Percentiles rank a stretch among this genome's conserved stretches.
These are phyloP conservation scores for Epicoccum sorghinum DNA, from an alignment of 2,329 filamentous ascomycete species.

Conservation along the genomic window DNA sequence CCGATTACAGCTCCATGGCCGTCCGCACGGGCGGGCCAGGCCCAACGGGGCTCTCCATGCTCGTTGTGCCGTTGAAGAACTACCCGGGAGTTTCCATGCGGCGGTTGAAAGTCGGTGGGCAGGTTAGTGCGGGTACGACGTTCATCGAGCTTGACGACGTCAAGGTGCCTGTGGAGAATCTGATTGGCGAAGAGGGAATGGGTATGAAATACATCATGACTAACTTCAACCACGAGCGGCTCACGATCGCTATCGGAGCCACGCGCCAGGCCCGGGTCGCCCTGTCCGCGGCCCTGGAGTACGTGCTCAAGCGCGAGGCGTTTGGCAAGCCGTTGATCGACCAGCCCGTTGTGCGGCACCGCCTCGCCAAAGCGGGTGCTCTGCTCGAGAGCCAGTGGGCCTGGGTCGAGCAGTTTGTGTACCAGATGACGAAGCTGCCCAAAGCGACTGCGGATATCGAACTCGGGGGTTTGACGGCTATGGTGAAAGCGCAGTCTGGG, in stretches of 20 bases:
- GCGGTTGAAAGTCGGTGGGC: slow-evolving; percentile 69
- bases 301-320: slow-evolving; percentile 69
- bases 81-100: slow-evolving; percentile 72
- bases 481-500: slow-evolving; percentile 74
- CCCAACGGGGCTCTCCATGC: slow-evolving; percentile 66
- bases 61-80: slow-evolving; percentile 73
- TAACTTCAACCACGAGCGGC: slow-evolving; percentile 80
- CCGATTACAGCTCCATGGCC: slow-evolving; percentile 71
- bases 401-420: slow-evolving; percentile 75
- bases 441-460: slow-evolving; percentile 66
- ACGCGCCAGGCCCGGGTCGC: slow-evolving; percentile 68
- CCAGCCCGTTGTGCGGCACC: slow-evolving; percentile 74
- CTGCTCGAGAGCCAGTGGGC: slow-evolving; percentile 72
- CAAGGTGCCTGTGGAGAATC: slow-evolving; percentile 70
- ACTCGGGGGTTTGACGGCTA: slow-evolving; percentile 73
- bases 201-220: slow-evolving; percentile 79
- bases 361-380: slow-evolving; percentile 73
- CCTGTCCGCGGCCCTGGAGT: slow-evolving; percentile 64
- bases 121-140: slow-evolving; percentile 70
- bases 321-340: slow-evolving; percentile 74
- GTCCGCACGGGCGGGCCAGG: slow-evolving; percentile 74
- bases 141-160: slow-evolving; percentile 80
- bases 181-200: slow-evolving; percentile 71
- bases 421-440: slow-evolving; percentile 67
- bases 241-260: slow-evolving; percentile 68